Evolutionary conservation across 495 filamentous ascomycete genomes (phyloP).

Genomic region (Trichoderma erinaceum): DNA sequence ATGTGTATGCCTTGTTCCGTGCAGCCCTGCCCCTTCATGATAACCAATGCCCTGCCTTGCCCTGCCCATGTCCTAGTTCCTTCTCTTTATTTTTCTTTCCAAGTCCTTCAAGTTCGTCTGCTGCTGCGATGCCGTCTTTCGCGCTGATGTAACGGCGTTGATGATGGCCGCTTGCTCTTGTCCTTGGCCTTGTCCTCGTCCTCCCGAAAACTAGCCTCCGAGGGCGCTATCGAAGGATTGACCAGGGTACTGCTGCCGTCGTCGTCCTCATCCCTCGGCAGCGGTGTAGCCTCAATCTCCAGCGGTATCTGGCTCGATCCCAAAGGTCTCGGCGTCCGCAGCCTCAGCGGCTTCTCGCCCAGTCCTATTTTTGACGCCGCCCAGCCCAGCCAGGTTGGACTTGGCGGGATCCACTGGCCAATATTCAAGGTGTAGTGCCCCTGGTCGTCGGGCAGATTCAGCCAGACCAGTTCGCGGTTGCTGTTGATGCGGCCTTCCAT

Average conservation of each 20-base stretch:
- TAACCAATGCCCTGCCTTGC: not conserved
- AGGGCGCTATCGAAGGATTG: not conserved
- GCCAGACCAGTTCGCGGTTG: constrained; percentile 22
- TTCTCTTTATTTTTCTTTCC: not conserved
- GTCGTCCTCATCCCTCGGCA: not conserved
- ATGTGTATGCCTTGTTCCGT: not conserved
- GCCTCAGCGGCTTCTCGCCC: constrained; percentile 5
- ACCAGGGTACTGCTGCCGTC: constrained; percentile 8
- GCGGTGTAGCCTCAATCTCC: not conserved
- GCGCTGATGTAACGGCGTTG: constrained; percentile 7
- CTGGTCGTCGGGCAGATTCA: constrained; percentile 23
- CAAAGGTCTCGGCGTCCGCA: not conserved
- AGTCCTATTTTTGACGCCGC: constrained; percentile 11
- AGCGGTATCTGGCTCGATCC: not conserved
- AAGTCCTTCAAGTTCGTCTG: not conserved
- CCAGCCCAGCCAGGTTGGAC: not conserved
- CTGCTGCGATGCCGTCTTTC: constrained; percentile 8
- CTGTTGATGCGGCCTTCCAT: constrained; percentile 23
- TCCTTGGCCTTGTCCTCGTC: not conserved
- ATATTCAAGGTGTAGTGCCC: constrained; percentile 19
- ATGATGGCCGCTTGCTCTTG: not conserved
- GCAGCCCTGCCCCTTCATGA: too few relatives aligned
- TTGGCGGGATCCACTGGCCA: constrained; percentile 19
- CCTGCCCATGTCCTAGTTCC: not conserved
- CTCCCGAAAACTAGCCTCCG: not conserved